Evolutionary conservation across 225 moss, liverwort and hornwort genomes (phyloP).

Genomic region (Marchantia polymorpha): DNA sequence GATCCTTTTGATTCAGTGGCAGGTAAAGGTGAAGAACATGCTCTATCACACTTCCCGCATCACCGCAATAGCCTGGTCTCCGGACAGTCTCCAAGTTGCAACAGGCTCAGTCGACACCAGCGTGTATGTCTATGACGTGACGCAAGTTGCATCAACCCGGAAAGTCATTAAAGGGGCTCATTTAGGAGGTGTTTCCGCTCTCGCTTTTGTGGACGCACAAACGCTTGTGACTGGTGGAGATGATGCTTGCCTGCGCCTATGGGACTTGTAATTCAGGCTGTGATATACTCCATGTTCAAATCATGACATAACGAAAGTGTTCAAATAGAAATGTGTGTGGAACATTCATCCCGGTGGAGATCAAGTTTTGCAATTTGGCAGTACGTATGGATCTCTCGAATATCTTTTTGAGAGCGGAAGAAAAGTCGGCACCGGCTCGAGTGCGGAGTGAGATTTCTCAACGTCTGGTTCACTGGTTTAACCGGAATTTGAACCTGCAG

Average conservation of each 20-base stretch:
- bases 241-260: slow-evolving; percentile 80
- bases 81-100: slow-evolving; percentile 72
- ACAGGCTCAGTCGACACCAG: slow-evolving; percentile 80
- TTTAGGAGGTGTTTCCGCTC: slow-evolving; percentile 71
- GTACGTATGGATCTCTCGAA: background rate
- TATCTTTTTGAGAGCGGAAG: background rate
- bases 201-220: slow-evolving; percentile 59
- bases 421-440: slow-evolving; percentile 4
- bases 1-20: slow-evolving; percentile 26
- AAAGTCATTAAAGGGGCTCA: slow-evolving; percentile 75
- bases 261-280: slow-evolving; percentile 34
- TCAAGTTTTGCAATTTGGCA: background rate
- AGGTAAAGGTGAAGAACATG: slow-evolving; percentile 97
- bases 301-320: background rate
- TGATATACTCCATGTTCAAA: background rate
- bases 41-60: slow-evolving; percentile 89
- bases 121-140: slow-evolving; percentile 82
- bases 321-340: background rate
- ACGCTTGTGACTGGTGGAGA: slow-evolving; percentile 89
- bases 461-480: background rate
- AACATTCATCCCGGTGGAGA: background rate
- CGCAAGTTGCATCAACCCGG: slow-evolving; percentile 61
- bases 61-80: slow-evolving; percentile 81
- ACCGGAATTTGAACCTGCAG: background rate
- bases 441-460: background rate